A percentile compares a stretch with the other conserved stretches of the same genome.
These are phyloP conservation scores for Boletus mariae DNA, from an alignment of 1,284 basidiomycete genomes.

Conservation along the genomic window DNA sequence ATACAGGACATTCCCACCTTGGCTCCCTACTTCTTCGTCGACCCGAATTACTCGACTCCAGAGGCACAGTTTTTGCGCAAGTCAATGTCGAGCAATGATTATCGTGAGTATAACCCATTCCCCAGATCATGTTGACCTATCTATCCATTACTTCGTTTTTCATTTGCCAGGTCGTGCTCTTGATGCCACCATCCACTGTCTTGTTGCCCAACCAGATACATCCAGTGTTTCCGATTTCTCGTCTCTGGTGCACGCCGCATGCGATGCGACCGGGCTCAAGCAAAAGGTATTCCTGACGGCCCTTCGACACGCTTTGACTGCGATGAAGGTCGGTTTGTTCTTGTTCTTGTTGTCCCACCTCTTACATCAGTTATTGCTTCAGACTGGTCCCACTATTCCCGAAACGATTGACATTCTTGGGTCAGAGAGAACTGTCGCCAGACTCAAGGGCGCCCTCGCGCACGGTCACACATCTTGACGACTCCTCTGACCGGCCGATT, in stretches of 20 bases:
- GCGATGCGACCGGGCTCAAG: conserved; percentile 40
- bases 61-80: conserved; percentile 58
- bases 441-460: conserved; percentile 26
- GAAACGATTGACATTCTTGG: conserved; percentile 46
- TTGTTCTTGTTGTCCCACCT: not conserved
- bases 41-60: conserved; percentile 53
- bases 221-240: conserved; percentile 35
- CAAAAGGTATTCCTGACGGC: conserved; percentile 65
- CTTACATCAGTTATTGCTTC: not conserved
- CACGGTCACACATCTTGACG: conserved; percentile 1
- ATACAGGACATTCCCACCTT: conserved; percentile 64
- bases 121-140: not conserved
- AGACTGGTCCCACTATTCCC: conserved; percentile 49
- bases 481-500: not conserved
- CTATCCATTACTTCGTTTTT: not conserved
- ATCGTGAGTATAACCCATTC: conserved; percentile 36
- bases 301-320: conserved; percentile 75
- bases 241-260: conserved; percentile 45
- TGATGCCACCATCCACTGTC: conserved; percentile 9
- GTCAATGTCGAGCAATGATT: conserved; percentile 39
- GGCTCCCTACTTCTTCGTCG: conserved; percentile 74
- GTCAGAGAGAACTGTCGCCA: conserved; percentile 29
- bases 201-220: conserved; percentile 8
- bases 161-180: conserved; percentile 22
- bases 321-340: conserved; percentile 59